Evolutionary conservation across 148 eudicot genomes (phyloP).

Genomic region (Rhododendron griersonianum): DNA sequence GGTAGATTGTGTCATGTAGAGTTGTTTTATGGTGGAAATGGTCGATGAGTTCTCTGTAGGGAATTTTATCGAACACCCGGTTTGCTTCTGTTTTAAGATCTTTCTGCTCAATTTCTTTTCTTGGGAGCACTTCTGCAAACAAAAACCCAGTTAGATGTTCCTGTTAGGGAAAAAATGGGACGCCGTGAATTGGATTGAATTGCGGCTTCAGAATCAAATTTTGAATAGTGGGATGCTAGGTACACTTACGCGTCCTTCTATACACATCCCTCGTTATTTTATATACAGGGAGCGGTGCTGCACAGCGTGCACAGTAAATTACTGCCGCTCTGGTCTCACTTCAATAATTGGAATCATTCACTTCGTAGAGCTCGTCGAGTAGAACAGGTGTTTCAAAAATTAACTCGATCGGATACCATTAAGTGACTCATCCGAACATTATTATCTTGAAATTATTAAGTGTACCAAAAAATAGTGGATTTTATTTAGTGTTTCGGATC

Average conservation of each 20-base stretch:
- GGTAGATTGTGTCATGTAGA: slow-evolving; percentile 37
- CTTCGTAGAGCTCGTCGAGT: too few species aligned
- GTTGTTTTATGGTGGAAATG: slow-evolving; percentile 15
- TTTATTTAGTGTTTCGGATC: too few species aligned
- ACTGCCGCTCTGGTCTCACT: too few species aligned
- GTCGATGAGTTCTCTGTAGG: slow-evolving; percentile 26
- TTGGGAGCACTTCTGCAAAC: slow-evolving; percentile 21
- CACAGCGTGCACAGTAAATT: too few species aligned
- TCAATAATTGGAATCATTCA: too few species aligned
- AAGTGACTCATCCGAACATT: too few species aligned
- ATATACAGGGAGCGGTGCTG: too few species aligned
- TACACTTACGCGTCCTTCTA: not conserved
- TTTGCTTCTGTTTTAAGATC: slow-evolving; percentile 17
- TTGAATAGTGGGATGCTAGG: not conserved
- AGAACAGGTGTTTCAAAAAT: too few species aligned
- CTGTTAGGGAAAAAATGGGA: slow-evolving; percentile 1
- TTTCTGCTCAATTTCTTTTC: slow-evolving; percentile 1
- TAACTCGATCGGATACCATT: too few species aligned
- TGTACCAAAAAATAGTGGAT: too few species aligned
- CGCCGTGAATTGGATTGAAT: not conserved
- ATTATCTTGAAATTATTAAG: too few species aligned
- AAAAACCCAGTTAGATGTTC: slow-evolving; percentile 16
- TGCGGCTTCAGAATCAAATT: not conserved
- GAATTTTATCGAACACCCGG: not conserved
- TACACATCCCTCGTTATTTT: not conserved